A percentile compares a stretch with the other conserved stretches of the same genome.
Conservation (phyloP, 2,329 filamentous ascomycete species). For the Trichoderma simmonsii region DNA sequence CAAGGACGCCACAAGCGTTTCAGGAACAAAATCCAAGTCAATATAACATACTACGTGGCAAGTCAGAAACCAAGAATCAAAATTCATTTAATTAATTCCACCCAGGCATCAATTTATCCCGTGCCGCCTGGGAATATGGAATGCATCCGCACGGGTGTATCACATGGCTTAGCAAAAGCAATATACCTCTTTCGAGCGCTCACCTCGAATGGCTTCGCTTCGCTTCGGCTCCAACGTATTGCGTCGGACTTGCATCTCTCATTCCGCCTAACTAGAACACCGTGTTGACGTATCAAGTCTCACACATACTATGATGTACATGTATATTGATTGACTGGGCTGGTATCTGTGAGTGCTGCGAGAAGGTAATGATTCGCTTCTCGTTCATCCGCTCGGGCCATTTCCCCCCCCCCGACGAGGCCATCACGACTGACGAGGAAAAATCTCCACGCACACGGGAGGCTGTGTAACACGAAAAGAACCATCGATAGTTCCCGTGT, state of each 20-base stretch:
- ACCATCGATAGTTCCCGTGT: neutral
- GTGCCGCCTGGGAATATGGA: neutral
- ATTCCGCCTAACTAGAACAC: neutral
- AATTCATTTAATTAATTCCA: neutral
- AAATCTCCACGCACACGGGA: neutral
- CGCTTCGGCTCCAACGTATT: neutral
- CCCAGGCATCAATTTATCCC: neutral
- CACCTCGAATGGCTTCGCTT: constrained; percentile 1
- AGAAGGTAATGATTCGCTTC: too few species aligned
- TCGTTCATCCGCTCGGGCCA: neutral
- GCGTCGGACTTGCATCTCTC: neutral
- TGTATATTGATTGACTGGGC: neutral
- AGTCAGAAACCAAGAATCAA: neutral
- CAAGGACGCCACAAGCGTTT: neutral
- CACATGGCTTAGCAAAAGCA: neutral
- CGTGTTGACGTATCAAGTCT: neutral
- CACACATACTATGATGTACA: neutral
- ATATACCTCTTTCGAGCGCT: neutral
- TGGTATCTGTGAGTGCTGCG: too few species aligned
- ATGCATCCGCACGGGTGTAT: neutral
- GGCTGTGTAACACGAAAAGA: neutral
- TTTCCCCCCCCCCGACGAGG: neutral
- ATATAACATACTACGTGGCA: neutral
- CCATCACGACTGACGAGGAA: neutral
- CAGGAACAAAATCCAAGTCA: neutral